Base-by-base conservation (phyloP, 2,329 filamentous ascomycete species). In the Fusarium sp. region DNA sequence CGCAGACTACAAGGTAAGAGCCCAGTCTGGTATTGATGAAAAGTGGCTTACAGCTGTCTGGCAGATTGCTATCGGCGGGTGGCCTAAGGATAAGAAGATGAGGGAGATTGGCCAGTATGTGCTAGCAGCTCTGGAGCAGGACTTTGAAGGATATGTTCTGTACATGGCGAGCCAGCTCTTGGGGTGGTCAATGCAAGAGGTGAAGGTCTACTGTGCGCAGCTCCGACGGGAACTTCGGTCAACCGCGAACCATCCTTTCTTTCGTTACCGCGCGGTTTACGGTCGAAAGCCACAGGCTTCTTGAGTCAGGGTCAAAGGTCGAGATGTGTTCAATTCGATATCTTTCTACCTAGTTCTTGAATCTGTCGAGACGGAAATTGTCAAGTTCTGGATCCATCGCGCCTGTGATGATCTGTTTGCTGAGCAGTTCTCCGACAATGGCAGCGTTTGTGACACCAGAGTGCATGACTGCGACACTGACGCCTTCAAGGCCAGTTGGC, bases 361-460 rank as follows among this genome's bases (percentile, higher is more conserved):
- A 70, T 1, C 60, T 20, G 1, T 47, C 42, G 2, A 55, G 38
- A 3, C 42, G 13, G 11, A 70, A 70, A 5, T 24, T 14, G 0
- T 20, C 13, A 1, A 70, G 54, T 0, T 11, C 22, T 3, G 28
- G 8, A 5, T 70, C 42, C 2, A 17, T 24, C 6, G 42, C 28
- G 0, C 68, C 68, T 0, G 26, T 55, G 5, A 70, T 3, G 10
- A 70, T 55, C 24, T 72, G 63, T 8, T 57, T 57, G 18, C 67
- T 74, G 9, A 74, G 55, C 8, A 74, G 28, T n/a, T 72, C 39
- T 34, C 72, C 71, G 3, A 74, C 72, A 5, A 74, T 50, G 3
- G 72, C 72, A 28, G 72, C 71, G 9, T 74, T 74, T 1, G 71
- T 74, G 3, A 74, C 71, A 5, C 72, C 71, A 32, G 72, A 74